Evolutionary conservation across 2,329 filamentous ascomycete genomes (phyloP).

Genomic region (Ophiostoma angusticollis): DNA sequence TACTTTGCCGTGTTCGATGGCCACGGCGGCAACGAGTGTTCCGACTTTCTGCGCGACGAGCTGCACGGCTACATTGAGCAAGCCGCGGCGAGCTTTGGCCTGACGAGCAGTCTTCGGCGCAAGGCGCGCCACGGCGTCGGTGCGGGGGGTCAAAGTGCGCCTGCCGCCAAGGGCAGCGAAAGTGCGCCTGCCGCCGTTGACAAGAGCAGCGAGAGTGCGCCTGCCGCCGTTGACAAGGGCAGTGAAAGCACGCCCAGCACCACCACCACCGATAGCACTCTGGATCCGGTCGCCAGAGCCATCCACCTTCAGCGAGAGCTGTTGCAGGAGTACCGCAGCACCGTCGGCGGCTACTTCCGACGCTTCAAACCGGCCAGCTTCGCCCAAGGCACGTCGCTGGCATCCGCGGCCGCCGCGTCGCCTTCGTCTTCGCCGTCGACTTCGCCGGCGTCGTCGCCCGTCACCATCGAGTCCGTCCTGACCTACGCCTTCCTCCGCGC

Average conservation of each 20-base stretch:
- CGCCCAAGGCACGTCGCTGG: constrained; percentile 13
- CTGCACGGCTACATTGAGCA: constrained; percentile 84
- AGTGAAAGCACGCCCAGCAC: constrained; percentile 1
- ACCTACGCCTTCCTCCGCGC: constrained; percentile 89
- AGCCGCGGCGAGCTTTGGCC: constrained; percentile 60
- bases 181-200: not conserved
- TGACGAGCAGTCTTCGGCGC: constrained; percentile 59
- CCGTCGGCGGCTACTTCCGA: constrained; percentile 88
- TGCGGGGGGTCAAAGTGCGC: constrained; percentile 7
- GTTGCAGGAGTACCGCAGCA: constrained; percentile 64
- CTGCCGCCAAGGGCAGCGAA: too few species aligned
- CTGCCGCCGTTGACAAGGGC: not conserved
- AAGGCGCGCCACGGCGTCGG: constrained; percentile 17
- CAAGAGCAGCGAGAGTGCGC: not conserved
- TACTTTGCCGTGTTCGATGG: constrained; percentile 97
- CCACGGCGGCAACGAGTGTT: constrained; percentile 82
- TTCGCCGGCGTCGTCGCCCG: constrained; percentile 12
- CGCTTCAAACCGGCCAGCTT: constrained; percentile 80
- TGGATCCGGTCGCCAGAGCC: constrained; percentile 1
- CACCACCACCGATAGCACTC: not conserved
- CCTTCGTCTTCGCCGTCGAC: not conserved
- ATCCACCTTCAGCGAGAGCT: constrained; percentile 54
- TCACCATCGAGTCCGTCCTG: constrained; percentile 64
- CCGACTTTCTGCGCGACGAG: constrained; percentile 70
- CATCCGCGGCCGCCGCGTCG: constrained; percentile 9